Percentiles rank a stretch among this genome's conserved stretches.
Evolutionary conservation across 257 asterid species (phyloP).

Genomic region (Jasminum sambac): DNA sequence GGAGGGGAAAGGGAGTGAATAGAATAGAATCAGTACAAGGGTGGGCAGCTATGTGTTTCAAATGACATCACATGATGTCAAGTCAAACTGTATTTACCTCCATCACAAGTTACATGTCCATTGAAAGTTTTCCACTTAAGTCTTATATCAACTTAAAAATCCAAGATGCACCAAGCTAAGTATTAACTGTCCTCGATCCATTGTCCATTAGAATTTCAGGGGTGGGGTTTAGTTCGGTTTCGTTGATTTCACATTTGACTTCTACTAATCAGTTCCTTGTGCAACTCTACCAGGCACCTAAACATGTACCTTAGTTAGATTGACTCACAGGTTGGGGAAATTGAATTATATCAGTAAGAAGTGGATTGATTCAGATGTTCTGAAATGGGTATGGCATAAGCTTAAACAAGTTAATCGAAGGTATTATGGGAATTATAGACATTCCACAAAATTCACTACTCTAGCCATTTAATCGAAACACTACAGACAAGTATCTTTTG

Average conservation of each 20-base stretch:
- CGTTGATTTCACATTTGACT: too few relatives aligned
- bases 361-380: too few relatives aligned
- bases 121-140: conserved; percentile 9
- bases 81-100: conserved; percentile 7
- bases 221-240: too few relatives aligned
- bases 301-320: too few relatives aligned
- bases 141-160: conserved; percentile 9
- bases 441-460: background rate
- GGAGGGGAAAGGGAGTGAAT: conserved; percentile 20
- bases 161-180: background rate
- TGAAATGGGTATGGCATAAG: background rate
- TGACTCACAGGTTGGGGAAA: too few relatives aligned
- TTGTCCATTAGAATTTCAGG: background rate
- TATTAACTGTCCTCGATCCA: conserved; percentile 1
- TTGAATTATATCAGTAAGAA: too few relatives aligned
- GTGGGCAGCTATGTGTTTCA: background rate
- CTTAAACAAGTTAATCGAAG: background rate
- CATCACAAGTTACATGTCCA: background rate
- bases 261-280: too few relatives aligned
- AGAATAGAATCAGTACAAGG: conserved; percentile 12
- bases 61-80: conserved; percentile 2
- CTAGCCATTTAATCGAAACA: conserved; percentile 14
- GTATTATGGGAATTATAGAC: background rate
- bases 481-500: background rate
- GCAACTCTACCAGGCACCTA: too few relatives aligned